Evolutionary conservation across 192 early-diverging fungal genomes (phyloP), one percentile per base, ranked within the genome.

Genomic region (Physocladia obscura): DNA sequence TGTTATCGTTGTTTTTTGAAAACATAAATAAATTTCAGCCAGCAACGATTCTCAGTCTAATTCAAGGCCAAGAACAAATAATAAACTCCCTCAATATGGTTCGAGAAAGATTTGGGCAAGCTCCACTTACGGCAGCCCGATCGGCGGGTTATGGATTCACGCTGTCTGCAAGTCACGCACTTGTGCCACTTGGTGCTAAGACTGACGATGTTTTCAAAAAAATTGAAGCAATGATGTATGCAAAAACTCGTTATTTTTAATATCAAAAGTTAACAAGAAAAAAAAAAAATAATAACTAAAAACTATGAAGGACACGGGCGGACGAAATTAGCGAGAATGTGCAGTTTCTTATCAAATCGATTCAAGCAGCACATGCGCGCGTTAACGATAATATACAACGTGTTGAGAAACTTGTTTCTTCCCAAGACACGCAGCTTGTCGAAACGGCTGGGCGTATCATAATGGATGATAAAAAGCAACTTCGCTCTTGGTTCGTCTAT

Each of bases 41-140:
- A 1, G 36, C 73, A 15, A 40, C 44, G 1, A 58, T 84, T 22
- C 38, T 54, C 19, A 54, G 67, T 34, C 34, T 84, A 2, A 54
- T 77, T 50, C 78, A 76, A 52, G 77, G 75, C 50, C 83, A 84
- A 59, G 81, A 79, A 52, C 71, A 79, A 32, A 78, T 84, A 29
- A 76, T 84, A 13, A 79, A 79, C 47, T 47, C 69, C 2, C 65
- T 84, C 17, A 84, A 84, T 44, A 3, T 78, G 4, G 62, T 84
- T 22, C 51, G 62, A 29, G 51, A 62, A 32, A 70, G 72, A 50
- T 29, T 77, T 3, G 80, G 70, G 5, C 35, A 61, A 8, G 27
- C 71, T n/a, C 57, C 58, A 1, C 29, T 70, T 35, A 11, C 21
- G 31, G 70, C 71, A 35, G 59, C 68, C 6, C 27, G 49, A 1